Percentiles rank a stretch among this genome's conserved stretches.
Evolutionary conservation across 345 rosid genomes (phyloP).

Genomic region (Clarkia xantiana): DNA sequence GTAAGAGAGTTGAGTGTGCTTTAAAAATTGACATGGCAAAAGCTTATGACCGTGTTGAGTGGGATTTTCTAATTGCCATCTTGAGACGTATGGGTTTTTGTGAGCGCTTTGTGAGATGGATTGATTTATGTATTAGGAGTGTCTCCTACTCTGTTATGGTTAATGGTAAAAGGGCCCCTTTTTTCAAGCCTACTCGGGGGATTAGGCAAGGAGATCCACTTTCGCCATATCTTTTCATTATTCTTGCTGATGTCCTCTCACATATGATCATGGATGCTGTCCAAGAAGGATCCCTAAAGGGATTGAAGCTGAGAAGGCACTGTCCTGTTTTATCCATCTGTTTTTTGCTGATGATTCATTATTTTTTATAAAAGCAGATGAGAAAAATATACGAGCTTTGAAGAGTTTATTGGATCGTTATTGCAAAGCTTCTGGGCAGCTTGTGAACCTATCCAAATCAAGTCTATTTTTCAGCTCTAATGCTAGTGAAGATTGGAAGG

Average conservation of each 20-base stretch:
- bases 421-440: background rate
- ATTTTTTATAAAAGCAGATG: background rate
- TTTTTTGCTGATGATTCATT: conserved; percentile 2
- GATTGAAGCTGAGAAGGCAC: background rate
- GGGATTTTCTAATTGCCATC: background rate
- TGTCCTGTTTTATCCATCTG: background rate
- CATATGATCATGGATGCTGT: background rate
- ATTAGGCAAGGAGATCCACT: background rate
- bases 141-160: background rate
- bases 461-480: background rate
- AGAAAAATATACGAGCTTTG: background rate
- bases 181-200: background rate
- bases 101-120: background rate
- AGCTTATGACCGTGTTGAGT: too few relatives aligned
- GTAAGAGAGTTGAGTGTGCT: too few relatives aligned
- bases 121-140: background rate
- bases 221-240: background rate
- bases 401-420: background rate
- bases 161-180: background rate
- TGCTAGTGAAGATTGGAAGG: background rate
- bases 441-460: background rate
- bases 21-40: too few relatives aligned
- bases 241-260: too few relatives aligned
- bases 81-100: background rate
- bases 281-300: background rate